phyloP scores from a whole-genome alignment of 192 early-diverging fungal genomes.

The Allomyces arbusculus region DNA sequence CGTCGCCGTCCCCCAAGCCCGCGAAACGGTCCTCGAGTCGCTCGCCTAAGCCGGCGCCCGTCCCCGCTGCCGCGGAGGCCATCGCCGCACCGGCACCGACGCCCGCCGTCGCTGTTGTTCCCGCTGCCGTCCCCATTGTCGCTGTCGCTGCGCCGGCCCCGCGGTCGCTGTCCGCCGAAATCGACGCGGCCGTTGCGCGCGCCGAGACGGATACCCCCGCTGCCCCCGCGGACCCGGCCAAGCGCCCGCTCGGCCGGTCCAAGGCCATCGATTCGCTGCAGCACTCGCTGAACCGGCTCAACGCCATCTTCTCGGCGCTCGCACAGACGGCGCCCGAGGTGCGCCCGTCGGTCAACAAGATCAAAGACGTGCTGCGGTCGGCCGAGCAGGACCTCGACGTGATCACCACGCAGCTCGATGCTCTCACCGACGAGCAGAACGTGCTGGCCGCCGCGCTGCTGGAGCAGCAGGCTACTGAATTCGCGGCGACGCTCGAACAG shows the following conservation, averaged over 20 bases:
- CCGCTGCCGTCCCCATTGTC: too few species aligned
- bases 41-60: too few species aligned
- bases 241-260: slow-evolving; percentile 1
- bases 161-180: neutral
- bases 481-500: slow-evolving; percentile 23
- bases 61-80: too few species aligned
- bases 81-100: too few species aligned
- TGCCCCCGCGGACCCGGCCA: slow-evolving; percentile 4
- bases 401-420: slow-evolving; percentile 15
- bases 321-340: neutral
- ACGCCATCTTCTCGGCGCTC: slow-evolving; percentile 2
- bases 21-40: slow-evolving; percentile 2
- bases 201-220: slow-evolving; percentile 3
- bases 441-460: slow-evolving; percentile 17
- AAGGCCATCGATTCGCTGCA: neutral
- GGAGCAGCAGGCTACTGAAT: slow-evolving; percentile 20
- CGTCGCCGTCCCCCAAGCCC: slow-evolving; percentile 5
- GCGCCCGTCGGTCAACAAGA: neutral
- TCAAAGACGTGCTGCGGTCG: neutral
- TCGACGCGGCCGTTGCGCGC: neutral
- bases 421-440: slow-evolving; percentile 11
- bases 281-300: slow-evolving; percentile 5
- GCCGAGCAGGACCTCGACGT: slow-evolving; percentile 5
- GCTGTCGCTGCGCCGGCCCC: neutral
- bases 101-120: too few species aligned